Percentiles rank a stretch among this genome's conserved stretches.
phyloP scores from a whole-genome alignment of 1,284 basidiomycete species.

The Malassezia brasiliensis region DNA sequence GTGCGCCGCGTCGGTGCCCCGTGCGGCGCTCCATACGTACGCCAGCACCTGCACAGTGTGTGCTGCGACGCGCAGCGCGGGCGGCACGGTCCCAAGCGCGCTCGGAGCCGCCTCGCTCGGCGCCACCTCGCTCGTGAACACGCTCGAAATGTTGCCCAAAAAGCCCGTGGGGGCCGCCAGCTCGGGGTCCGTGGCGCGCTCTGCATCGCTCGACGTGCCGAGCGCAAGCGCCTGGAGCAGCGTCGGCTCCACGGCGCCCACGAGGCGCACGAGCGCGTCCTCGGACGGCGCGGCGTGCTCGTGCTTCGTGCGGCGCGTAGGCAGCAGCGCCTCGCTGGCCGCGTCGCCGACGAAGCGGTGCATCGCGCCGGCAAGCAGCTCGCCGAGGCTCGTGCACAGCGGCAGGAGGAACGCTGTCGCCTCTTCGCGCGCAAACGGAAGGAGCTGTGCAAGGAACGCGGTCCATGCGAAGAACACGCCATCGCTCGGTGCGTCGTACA shows the following conservation, averaged over 20 bases:
- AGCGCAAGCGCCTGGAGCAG: conserved; percentile 8
- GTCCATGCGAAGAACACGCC: conserved; percentile 9
- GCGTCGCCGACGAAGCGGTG: not conserved
- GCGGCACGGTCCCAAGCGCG: not conserved
- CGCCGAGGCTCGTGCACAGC: conserved; percentile 2
- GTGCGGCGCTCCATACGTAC: conserved; percentile 22
- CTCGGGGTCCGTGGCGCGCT: conserved; percentile 33
- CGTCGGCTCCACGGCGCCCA: conserved; percentile 3
- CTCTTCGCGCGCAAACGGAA: not conserved
- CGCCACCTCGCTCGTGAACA: conserved; percentile 23
- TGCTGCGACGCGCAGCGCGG: conserved; percentile 14
- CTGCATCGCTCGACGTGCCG: not conserved
- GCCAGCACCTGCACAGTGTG: conserved; percentile 26
- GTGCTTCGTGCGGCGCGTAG: not conserved
- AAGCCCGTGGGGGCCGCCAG: conserved; percentile 11
- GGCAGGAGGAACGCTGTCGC: conserved; percentile 2
- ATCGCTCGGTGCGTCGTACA: not conserved
- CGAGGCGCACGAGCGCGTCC: conserved; percentile 1
- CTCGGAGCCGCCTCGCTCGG: conserved; percentile 12
- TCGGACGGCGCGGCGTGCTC: not conserved
- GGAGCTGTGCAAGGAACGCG: not conserved
- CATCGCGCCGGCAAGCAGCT: not conserved
- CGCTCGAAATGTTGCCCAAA: conserved; percentile 33
- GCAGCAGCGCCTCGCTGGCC: not conserved
- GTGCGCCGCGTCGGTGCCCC: not conserved